A percentile compares a stretch with the other conserved stretches of the same genome.
phyloP scores from a whole-genome alignment of 768 basidiomycete species.

The Lentinula detonsa region DNA sequence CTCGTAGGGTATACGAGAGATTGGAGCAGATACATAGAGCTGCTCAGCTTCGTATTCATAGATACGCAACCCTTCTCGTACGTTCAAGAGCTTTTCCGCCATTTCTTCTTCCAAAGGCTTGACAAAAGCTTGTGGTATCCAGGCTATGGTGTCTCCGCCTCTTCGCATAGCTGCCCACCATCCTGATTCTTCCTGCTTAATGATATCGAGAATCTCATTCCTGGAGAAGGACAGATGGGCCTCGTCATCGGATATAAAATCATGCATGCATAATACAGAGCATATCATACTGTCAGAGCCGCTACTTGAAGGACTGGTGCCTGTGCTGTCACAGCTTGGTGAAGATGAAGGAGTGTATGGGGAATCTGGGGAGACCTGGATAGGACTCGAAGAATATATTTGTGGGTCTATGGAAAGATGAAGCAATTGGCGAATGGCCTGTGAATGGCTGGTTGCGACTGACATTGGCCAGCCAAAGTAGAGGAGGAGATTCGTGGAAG shows the following conservation, averaged over 20 bases:
- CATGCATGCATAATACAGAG: constrained; percentile 60
- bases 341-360: constrained; percentile 27
- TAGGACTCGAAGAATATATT: constrained; percentile 15
- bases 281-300: constrained; percentile 31
- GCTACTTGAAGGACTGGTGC: constrained; percentile 24
- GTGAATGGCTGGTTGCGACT: constrained; percentile 21
- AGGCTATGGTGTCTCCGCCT: constrained; percentile 51
- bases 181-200: constrained; percentile 65
- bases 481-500: not conserved
- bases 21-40: constrained; percentile 33
- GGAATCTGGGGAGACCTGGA: constrained; percentile 20
- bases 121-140: constrained; percentile 75
- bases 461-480: not conserved
- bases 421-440: constrained; percentile 30
- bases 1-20: constrained; percentile 21
- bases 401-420: constrained; percentile 33
- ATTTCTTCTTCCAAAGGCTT: constrained; percentile 44
- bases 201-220: constrained; percentile 62
- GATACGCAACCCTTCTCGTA: constrained; percentile 37
- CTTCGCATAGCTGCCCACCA: constrained; percentile 78
- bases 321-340: constrained; percentile 22
- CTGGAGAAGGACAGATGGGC: constrained; percentile 57
- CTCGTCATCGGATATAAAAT: constrained; percentile 58
- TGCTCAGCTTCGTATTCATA: constrained; percentile 44
- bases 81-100: constrained; percentile 38